Percentiles rank a stretch among this genome's conserved stretches.
Conservation (phyloP, 345 rosid species). For the Moricandia arvensis region DNA sequence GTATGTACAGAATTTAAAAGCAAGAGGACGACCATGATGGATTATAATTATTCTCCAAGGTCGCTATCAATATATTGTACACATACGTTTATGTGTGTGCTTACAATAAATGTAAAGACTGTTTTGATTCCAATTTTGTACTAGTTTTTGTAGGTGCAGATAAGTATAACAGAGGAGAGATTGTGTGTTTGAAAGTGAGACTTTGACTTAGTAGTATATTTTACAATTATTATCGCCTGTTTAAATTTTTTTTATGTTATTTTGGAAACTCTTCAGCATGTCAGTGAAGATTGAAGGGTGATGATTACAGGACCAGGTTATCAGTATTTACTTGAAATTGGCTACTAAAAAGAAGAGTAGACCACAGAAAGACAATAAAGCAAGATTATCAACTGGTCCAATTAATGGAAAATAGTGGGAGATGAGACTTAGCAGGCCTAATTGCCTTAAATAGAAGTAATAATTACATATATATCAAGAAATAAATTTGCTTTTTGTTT, state of each 20-base stretch:
- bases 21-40: conserved; percentile 61
- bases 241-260: not conserved
- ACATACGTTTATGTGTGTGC: conserved; percentile 37
- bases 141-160: conserved; percentile 39
- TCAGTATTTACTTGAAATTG: conserved; percentile 15
- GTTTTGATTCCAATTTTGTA: conserved; percentile 37
- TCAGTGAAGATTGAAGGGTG: conserved; percentile 50
- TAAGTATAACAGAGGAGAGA: conserved; percentile 38
- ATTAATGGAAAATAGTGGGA: conserved; percentile 13
- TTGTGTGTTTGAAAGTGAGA: conserved; percentile 35
- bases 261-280: conserved; percentile 15
- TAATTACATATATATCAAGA: conserved; percentile 18
- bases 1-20: conserved; percentile 38
- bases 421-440: conserved; percentile 33
- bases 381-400: conserved; percentile 27
- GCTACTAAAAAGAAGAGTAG: conserved; percentile 28
- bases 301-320: conserved; percentile 69
- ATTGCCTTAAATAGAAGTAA: conserved; percentile 30
- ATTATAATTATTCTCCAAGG: conserved; percentile 70
- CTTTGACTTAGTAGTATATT: conserved; percentile 25
- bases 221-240: not conserved
- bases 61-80: conserved; percentile 57
- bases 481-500: not conserved
- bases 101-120: conserved; percentile 42
- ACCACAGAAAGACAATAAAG: conserved; percentile 24